Conservation (phyloP, 2,329 filamentous ascomycete genomes). For the Cladophialophora yegresii region DNA sequence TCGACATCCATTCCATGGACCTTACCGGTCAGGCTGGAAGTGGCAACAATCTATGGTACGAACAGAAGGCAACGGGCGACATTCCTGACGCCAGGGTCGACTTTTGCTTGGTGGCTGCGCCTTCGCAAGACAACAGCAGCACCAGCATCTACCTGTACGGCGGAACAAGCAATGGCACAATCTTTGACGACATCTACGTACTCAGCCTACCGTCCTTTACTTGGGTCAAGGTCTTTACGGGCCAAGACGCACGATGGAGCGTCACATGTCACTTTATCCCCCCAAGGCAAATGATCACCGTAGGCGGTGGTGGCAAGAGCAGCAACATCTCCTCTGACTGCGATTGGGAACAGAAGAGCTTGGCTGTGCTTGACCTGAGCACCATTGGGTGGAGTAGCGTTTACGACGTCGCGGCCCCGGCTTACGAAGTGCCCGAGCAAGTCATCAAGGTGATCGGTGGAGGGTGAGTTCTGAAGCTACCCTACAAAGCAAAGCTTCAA, state of each 20-base stretch:
- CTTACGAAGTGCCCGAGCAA: constrained; percentile 38
- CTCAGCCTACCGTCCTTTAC: constrained; percentile 51
- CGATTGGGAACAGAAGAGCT: constrained; percentile 40
- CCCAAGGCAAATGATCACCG: constrained; percentile 46
- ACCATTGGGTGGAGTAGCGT: constrained; percentile 40
- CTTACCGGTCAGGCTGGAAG: constrained; percentile 23
- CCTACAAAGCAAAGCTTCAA: background rate
- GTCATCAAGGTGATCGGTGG: constrained; percentile 40
- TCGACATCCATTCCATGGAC: constrained; percentile 45
- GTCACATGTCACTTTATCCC: constrained; percentile 49
- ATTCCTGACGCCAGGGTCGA: constrained; percentile 49
- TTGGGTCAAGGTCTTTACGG: constrained; percentile 48
- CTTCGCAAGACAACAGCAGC: constrained; percentile 50
- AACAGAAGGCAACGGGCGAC: constrained; percentile 47
- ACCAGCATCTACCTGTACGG: constrained; percentile 57
- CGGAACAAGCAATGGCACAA: constrained; percentile 44
- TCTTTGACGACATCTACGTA: constrained; percentile 50
- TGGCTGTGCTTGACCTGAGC: constrained; percentile 42
- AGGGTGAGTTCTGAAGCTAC: constrained; percentile 10
- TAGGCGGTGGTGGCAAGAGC: constrained; percentile 41
- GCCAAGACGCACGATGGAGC: constrained; percentile 43
- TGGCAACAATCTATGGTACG: constrained; percentile 47
- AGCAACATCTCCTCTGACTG: constrained; percentile 37
- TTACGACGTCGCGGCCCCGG: constrained; percentile 36
- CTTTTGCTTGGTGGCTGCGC: constrained; percentile 47